Percentiles rank a stretch among this genome's conserved stretches.
phyloP scores from a whole-genome alignment of 495 filamentous ascomycete species.

The Cercophora samala region DNA sequence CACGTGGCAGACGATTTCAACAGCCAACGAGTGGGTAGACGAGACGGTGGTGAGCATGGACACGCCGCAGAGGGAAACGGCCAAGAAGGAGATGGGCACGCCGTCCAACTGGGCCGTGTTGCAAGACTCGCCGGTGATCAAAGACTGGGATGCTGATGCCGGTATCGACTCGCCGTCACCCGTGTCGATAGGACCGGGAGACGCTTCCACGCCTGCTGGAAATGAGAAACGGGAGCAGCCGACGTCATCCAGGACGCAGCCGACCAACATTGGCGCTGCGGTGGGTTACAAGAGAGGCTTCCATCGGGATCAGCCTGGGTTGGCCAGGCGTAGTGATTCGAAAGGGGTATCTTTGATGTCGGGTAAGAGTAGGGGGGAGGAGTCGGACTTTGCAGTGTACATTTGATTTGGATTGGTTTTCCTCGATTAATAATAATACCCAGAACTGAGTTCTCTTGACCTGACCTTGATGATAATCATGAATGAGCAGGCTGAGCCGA shows the following conservation, averaged over 20 bases:
- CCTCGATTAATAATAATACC: background rate
- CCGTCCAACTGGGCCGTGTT: slow-evolving; percentile 23
- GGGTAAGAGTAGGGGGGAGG: slow-evolving; percentile 10
- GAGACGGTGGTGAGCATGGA: slow-evolving; percentile 22
- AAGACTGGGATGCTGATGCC: slow-evolving; percentile 12
- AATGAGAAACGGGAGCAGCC: background rate
- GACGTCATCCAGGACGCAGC: background rate
- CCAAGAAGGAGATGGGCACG: background rate
- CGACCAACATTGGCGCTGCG: background rate
- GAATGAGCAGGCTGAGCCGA: too few relatives aligned
- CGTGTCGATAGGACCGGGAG: background rate
- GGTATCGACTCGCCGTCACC: background rate
- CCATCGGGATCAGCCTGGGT: slow-evolving; percentile 6
- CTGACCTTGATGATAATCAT: too few relatives aligned
- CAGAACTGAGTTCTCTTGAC: background rate
- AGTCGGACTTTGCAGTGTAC: slow-evolving; percentile 29
- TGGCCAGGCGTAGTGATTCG: slow-evolving; percentile 7
- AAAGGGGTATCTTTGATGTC: slow-evolving; percentile 16
- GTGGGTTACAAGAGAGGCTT: background rate
- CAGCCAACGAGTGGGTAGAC: slow-evolving; percentile 19
- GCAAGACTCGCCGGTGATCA: slow-evolving; percentile 22
- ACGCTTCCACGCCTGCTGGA: background rate
- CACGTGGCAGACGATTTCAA: slow-evolving; percentile 22
- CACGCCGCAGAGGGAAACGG: background rate
- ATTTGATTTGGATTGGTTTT: slow-evolving; percentile 13